These are phyloP conservation scores for Talaromyces verruculosus DNA, from an alignment of 2,329 filamentous ascomycete species.

Conservation along the genomic window DNA sequence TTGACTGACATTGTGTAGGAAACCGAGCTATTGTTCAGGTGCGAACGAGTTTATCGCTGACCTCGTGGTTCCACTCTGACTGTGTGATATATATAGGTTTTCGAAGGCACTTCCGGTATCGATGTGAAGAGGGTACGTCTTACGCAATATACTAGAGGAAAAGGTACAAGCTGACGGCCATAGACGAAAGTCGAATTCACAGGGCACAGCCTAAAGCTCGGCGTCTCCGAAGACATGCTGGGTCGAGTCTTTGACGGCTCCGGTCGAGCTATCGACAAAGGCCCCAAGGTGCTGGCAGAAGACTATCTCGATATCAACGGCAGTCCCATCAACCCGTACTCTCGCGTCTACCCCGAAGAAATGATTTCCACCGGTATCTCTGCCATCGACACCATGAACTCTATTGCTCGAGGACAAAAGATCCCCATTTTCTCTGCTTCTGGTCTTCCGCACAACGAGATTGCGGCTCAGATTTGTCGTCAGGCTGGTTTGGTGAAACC, in stretches of 20 bases:
- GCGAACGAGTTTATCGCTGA: slow-evolving; percentile 32
- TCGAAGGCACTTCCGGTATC: slow-evolving; percentile 94
- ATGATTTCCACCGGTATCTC: slow-evolving; percentile 99
- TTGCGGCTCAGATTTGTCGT: slow-evolving; percentile 96
- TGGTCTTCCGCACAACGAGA: slow-evolving; percentile 98
- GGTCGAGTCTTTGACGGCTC: slow-evolving; percentile 98
- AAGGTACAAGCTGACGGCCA: slow-evolving; percentile 25
- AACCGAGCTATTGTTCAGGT: slow-evolving; percentile 95
- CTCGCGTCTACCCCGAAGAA: slow-evolving; percentile 96
- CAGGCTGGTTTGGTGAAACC: slow-evolving; percentile 88
- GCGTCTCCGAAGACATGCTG: slow-evolving; percentile 99
- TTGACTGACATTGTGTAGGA: slow-evolving; percentile 53
- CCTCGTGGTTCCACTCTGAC: not conserved
- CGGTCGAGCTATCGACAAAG: slow-evolving; percentile 96
- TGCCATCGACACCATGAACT: slow-evolving; percentile 97
- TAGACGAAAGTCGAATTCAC: slow-evolving; percentile 97
- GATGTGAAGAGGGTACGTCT: slow-evolving; percentile 88
- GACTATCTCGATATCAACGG: slow-evolving; percentile 99
- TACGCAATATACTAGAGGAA: not conserved
- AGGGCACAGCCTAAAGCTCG: slow-evolving; percentile 94
- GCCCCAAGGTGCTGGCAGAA: slow-evolving; percentile 94
- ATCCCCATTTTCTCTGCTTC: slow-evolving; percentile 99
- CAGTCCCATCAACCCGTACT: slow-evolving; percentile 97
- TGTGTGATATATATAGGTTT: slow-evolving; percentile 63
- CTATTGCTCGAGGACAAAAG: slow-evolving; percentile 97